Conservation (phyloP, 306 rosid genomes). For the Vachellia collinsii region DNA sequence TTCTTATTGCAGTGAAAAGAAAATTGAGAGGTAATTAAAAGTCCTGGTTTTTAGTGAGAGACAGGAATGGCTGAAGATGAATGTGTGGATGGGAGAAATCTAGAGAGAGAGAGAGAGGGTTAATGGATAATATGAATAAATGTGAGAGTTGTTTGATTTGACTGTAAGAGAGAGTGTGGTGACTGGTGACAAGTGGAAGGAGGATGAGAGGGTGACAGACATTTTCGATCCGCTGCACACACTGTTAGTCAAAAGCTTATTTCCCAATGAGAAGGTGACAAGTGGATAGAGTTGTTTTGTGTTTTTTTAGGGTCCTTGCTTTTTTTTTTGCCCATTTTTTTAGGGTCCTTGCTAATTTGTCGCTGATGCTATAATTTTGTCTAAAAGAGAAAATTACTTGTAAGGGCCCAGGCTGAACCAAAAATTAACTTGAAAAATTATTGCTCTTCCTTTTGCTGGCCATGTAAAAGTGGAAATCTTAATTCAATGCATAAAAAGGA, state of each 20-base stretch:
- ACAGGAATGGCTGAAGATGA: conserved; percentile 41
- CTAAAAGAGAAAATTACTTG: neutral
- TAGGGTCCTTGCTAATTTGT: neutral
- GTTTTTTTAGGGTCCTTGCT: too few species aligned
- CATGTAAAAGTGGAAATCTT: neutral
- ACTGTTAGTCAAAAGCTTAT: conserved; percentile 42
- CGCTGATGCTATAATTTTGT: neutral
- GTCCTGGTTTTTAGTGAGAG: conserved; percentile 81
- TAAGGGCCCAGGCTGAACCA: neutral
- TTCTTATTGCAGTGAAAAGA: conserved; percentile 51
- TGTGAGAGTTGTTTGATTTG: conserved; percentile 28
- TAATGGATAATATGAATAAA: neutral
- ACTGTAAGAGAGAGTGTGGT: conserved; percentile 37
- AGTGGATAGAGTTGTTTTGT: too few species aligned
- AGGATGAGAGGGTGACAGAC: conserved; percentile 54
- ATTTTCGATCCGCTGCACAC: conserved; percentile 62
- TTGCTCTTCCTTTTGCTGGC: neutral
- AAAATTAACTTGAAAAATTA: neutral
- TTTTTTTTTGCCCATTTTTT: too few species aligned
- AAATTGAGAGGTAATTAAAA: conserved; percentile 33
- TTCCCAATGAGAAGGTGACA: too few species aligned
- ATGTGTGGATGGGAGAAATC: conserved; percentile 61
- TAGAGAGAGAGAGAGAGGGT: neutral
- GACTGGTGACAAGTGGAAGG: conserved; percentile 73
- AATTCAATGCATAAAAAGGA: neutral